Base-by-base conservation (phyloP, 2,329 filamentous ascomycete genomes). In the Periconia sp. region DNA sequence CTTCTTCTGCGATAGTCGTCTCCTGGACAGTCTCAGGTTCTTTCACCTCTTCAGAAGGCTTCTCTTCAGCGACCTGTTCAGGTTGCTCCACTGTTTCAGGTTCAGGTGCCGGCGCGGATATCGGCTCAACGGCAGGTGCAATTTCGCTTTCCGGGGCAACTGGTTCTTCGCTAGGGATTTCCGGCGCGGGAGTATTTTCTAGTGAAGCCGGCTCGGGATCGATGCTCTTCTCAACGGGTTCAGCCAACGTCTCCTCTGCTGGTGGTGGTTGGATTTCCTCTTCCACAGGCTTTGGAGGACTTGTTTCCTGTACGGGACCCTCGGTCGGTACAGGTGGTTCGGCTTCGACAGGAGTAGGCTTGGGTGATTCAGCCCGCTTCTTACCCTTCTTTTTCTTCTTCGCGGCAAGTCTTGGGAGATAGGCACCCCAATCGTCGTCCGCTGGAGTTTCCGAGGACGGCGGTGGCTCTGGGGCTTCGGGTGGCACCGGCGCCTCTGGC, bases 351-450 rank as follows among this genome's bases (percentile, higher is more conserved):
- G 43, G 17, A 19, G n/a, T 17, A 20, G 49, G n/a, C 37, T 47
- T 45, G 41, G n/a, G 48, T 35, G 19, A 43, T 13, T 15, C 10
- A 17, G 18, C 37, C 20, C 13, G 37, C 27, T 49, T 49, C 20
- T 46, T 51, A 31, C 20, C 27, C 33, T 51, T 51, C 43, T 51
- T 51, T 15, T 41, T 46, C 43, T 51, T 51, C 33, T 51, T 51
- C 3, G 49, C 41, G 41, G 49, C 19, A n/a, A n/a, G n/a, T 19
- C 41, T 51, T 19, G 31, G 11, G 20, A 44, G 49, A 35, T 47
- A 47, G 41, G 49, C 42, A 10, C 33, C 44, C 49, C 50, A 53
- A 27, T 53, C 50, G 50, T 53, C 50, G 40, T 53, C 46, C 18
- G 37, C 27, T n/a, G 49, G 49, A 9, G 49, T 41, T 42, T 41